Base-by-base conservation (phyloP, 1,284 basidiomycete genomes). In the Cutaneotrichosporon curvatum region DNA sequence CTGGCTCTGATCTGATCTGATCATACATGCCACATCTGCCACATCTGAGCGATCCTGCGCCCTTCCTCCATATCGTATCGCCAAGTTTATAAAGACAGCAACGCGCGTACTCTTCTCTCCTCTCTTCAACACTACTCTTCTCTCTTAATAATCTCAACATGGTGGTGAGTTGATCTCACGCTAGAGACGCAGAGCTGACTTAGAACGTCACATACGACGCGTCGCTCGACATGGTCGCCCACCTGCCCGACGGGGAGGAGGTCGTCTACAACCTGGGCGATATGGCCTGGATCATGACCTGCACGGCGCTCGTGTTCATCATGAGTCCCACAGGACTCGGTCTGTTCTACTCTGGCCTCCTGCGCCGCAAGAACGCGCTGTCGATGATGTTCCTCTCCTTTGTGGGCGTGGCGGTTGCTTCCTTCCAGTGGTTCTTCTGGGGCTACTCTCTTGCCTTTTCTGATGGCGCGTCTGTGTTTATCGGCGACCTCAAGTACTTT, bases 381-480 rank as follows among this genome's bases (percentile, higher is more conserved):
- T 88, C 85, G 18, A 91, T 94, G 87, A 83, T 97, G 38, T 90
- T 83, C 73, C 75, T 90, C 20, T 81, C 81, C 40, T 80, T 95
- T 76, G 82, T 83, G 65, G 80, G 82, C 12, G 68, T 90, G 32
- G 82, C 80, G 0, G 78, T 87, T 45, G 83, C 83, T 18, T 81
- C 83, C 1, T 71, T 68, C 61, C 71, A 70, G 50, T 71, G 70
- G 68, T 70, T 70, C 65, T 70, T 67, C 60, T 73, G 73, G 73
- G 73, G 73, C 46, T 74, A 73, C 61, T 71, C 68, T 7, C 62
- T 75, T 15, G 62, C 76, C 4, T 79, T 79, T 59, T 71, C 71
- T 3, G 70, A 70, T 22, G 63, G 67, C 8, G 68, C 60, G 2
- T 56, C 53, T 7, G 46, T 50, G 15, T 47, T 41, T 33, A 40